Percentiles rank a stretch among this genome's conserved stretches.
Evolutionary conservation across 2,329 filamentous ascomycete species (phyloP).

Genomic region (Sporothrix euskadiensis): DNA sequence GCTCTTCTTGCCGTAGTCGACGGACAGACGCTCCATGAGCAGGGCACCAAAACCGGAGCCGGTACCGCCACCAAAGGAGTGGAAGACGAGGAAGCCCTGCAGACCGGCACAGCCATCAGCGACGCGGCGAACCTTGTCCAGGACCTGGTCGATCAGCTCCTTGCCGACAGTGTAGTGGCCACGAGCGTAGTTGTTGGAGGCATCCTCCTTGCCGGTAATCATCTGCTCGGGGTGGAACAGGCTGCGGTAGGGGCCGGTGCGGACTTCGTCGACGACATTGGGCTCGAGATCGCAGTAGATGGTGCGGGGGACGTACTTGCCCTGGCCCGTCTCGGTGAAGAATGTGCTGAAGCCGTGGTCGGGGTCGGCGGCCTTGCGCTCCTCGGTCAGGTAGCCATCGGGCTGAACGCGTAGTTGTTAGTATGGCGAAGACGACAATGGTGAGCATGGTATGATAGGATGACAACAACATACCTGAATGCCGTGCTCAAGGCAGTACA

Average conservation of each 20-base stretch:
- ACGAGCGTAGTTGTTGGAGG: constrained; percentile 99
- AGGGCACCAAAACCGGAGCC: constrained; percentile 98
- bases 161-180: constrained; percentile 99
- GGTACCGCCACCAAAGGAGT: constrained; percentile 98
- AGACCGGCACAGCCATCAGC: constrained; percentile 98
- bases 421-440: constrained; percentile 26
- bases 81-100: constrained; percentile 99
- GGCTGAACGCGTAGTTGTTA: constrained; percentile 63
- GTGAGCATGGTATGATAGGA: constrained; percentile 25
- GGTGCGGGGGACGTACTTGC: constrained; percentile 97
- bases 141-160: constrained; percentile 96
- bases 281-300: constrained; percentile 99
- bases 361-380: constrained; percentile 89
- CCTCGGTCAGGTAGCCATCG: constrained; percentile 97
- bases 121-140: constrained; percentile 96
- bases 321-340: constrained; percentile 98
- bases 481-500: constrained; percentile 99
- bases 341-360: constrained; percentile 99
- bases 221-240: constrained; percentile 99
- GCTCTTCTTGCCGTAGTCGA: constrained; percentile 99
- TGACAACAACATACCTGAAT: constrained; percentile 75
- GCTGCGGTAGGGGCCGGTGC: constrained; percentile 91
- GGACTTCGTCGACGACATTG: constrained; percentile 98
- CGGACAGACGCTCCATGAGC: constrained; percentile 96
- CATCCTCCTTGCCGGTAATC: constrained; percentile 99